Percentiles rank a stretch among this genome's conserved stretches.
These are phyloP conservation scores for Vigna unguiculata DNA, from an alignment of 306 rosid species.

Conservation along the genomic window DNA sequence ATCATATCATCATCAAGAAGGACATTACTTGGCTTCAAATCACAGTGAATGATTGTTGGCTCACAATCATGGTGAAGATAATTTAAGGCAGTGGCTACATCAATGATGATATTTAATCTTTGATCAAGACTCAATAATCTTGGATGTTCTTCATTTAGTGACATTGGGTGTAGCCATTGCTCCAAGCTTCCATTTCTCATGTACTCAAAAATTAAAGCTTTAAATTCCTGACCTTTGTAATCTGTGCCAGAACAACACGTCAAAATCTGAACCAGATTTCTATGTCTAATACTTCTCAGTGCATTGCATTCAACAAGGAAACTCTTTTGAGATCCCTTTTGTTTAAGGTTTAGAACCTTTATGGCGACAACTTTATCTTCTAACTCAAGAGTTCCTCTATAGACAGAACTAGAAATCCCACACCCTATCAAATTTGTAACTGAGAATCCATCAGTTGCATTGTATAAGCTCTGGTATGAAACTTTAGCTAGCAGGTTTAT, in stretches of 20 bases:
- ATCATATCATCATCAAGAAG: too few species aligned
- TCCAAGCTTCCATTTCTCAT: too few species aligned
- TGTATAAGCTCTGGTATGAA: neutral
- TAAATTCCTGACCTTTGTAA: slow-evolving; percentile 4
- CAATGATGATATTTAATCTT: too few species aligned
- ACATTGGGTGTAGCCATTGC: neutral
- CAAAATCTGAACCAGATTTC: neutral
- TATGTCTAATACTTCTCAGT: too few species aligned
- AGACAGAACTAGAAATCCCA: neutral
- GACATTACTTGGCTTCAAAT: too few species aligned
- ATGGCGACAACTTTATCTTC: slow-evolving; percentile 10
- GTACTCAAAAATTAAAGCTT: slow-evolving; percentile 8
- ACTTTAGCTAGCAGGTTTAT: neutral
- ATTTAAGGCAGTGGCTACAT: neutral
- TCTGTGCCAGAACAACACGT: slow-evolving; percentile 11
- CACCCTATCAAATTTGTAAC: neutral
- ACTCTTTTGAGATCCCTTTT: neutral
- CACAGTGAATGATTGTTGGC: neutral
- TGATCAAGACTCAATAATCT: neutral
- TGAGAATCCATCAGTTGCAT: too few species aligned
- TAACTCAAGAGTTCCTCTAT: neutral
- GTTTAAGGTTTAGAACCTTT: neutral
- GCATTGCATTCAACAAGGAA: too few species aligned
- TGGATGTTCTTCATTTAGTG: neutral
- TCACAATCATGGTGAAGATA: neutral